Conservation (phyloP, 2,329 filamentous ascomycete genomes). For the Fusarium tjaetaba region DNA sequence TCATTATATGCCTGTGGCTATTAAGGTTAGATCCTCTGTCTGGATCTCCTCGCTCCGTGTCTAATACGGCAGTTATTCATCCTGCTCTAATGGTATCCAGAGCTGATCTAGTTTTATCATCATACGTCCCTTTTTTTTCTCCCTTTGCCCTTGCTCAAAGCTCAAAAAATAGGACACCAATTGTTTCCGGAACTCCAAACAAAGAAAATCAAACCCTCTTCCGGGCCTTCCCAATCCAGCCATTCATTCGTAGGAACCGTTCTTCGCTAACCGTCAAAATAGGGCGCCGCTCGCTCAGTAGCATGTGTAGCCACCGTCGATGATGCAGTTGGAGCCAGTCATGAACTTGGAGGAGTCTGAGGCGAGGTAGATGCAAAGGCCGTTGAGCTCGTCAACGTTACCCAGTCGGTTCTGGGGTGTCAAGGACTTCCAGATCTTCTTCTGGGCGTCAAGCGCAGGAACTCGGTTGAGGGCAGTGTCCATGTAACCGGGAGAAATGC, state of each 20-base stretch:
- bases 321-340: slow-evolving; percentile 79
- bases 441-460: slow-evolving; percentile 80
- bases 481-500: slow-evolving; percentile 87
- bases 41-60: slow-evolving; percentile 17
- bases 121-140: slow-evolving; percentile 11
- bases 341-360: slow-evolving; percentile 79
- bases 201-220: slow-evolving; percentile 25
- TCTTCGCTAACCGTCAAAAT: slow-evolving; percentile 1
- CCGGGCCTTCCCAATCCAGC: neutral
- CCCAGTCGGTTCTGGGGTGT: slow-evolving; percentile 80
- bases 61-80: slow-evolving; percentile 14
- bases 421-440: slow-evolving; percentile 80
- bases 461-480: slow-evolving; percentile 84
- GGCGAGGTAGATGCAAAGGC: slow-evolving; percentile 78
- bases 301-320: slow-evolving; percentile 76
- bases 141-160: neutral
- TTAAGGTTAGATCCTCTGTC: slow-evolving; percentile 29
- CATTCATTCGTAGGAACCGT: neutral
- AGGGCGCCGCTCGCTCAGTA: slow-evolving; percentile 55
- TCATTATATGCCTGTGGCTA: slow-evolving; percentile 18
- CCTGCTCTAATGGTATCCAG: slow-evolving; percentile 32
- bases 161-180: slow-evolving; percentile 11
- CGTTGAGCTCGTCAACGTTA: slow-evolving; percentile 79
- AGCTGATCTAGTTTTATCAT: slow-evolving; percentile 34
- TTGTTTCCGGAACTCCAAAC: slow-evolving; percentile 34